Evolutionary conservation across 202 grass and related monocot genomes (phyloP).

Genomic region (Cymbopogon flexuosus): DNA sequence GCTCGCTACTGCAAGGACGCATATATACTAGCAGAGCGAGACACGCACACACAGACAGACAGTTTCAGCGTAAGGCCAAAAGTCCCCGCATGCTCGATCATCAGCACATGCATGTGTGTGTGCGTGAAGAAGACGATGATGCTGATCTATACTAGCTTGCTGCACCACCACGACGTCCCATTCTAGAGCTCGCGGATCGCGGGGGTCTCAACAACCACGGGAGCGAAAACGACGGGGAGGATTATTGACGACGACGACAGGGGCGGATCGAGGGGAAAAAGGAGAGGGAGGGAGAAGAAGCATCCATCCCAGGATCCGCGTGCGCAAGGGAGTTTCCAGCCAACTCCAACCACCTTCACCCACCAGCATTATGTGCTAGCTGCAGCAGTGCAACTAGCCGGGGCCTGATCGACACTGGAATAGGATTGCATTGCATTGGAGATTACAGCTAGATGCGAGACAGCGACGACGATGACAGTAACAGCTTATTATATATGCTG

Average conservation of each 20-base stretch:
- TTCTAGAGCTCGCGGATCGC: constrained; percentile 39
- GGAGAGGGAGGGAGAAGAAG: not conserved
- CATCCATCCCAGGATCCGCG: not conserved
- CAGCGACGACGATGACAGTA: not conserved
- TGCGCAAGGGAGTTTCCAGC: constrained; percentile 25
- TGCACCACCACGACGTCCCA: no score
- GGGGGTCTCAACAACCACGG: constrained; percentile 45
- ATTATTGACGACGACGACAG: constrained; percentile 33
- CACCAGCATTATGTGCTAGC: not conserved
- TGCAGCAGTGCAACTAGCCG: no score
- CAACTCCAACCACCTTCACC: constrained; percentile 51
- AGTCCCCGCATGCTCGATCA: not conserved
- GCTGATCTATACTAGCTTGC: not conserved
- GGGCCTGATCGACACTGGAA: no score
- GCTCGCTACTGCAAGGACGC: not conserved
- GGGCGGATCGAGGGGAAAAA: not conserved
- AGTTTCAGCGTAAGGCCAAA: not conserved
- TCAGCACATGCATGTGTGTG: not conserved
- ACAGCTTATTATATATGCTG: not conserved
- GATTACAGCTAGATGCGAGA: not conserved
- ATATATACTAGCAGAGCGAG: constrained; percentile 23
- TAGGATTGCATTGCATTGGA: not conserved
- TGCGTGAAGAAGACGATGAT: not conserved
- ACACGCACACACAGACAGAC: not conserved
- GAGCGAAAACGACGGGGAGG: constrained; percentile 11